Conservation (phyloP, 345 rosid genomes). For the Camelina neglecta region DNA sequence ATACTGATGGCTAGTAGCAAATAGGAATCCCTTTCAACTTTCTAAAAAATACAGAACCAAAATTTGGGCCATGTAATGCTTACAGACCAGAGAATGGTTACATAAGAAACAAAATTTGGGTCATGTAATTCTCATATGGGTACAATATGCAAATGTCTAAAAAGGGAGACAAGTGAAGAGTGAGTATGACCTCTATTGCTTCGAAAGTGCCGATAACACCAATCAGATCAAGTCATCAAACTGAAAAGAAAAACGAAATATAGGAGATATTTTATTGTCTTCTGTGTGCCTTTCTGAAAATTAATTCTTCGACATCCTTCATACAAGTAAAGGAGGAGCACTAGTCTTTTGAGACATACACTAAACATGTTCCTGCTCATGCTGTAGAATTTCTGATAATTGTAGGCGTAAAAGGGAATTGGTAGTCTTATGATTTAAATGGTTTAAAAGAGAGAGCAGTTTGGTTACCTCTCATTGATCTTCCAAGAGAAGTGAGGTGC, state of each 20-base stretch:
- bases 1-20: too few relatives aligned
- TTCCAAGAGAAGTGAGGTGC: constrained; percentile 72
- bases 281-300: not conserved
- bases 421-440: not conserved
- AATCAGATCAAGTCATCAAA: not conserved
- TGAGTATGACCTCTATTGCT: constrained; percentile 7
- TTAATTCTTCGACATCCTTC: not conserved
- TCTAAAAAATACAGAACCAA: too few relatives aligned
- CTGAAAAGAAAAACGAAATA: not conserved
- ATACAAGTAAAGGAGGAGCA: not conserved
- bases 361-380: not conserved
- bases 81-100: not conserved
- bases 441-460: not conserved
- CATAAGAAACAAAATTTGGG: not conserved
- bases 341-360: not conserved
- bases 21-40: too few relatives aligned
- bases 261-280: constrained; percentile 9
- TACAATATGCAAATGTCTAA: not conserved
- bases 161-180: not conserved
- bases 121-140: not conserved
- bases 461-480: constrained; percentile 53
- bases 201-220: not conserved
- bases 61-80: too few relatives aligned
- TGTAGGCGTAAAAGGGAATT: not conserved
- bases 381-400: not conserved